phyloP scores from a whole-genome alignment of 163 green algal species.

The Scenedesmus sp. region DNA sequence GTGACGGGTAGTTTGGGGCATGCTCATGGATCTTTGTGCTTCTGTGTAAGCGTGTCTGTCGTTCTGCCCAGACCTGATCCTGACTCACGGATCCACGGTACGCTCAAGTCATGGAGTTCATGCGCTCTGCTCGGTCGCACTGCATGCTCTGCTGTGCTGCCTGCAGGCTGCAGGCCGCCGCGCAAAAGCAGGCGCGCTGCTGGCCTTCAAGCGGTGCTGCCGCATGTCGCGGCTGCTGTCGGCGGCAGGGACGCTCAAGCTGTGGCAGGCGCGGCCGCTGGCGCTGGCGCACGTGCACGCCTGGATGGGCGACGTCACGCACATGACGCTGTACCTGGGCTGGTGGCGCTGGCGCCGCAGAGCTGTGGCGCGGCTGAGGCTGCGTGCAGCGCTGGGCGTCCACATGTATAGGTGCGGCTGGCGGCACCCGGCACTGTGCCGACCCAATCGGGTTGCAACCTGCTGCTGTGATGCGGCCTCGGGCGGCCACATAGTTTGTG shows the following conservation, averaged over 20 bases:
- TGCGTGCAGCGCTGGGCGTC: slow-evolving; percentile 56
- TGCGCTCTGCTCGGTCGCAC: not conserved
- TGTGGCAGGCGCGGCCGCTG: slow-evolving; percentile 58
- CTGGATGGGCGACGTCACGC: slow-evolving; percentile 53
- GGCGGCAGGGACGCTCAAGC: slow-evolving; percentile 53
- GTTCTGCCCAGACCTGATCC: too few species aligned
- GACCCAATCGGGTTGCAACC: not conserved
- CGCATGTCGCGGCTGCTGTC: slow-evolving; percentile 58
- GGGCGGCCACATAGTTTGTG: too few species aligned
- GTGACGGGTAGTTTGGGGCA: too few species aligned
- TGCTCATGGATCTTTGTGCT: too few species aligned
- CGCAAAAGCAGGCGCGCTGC: not conserved
- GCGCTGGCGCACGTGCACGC: slow-evolving; percentile 54
- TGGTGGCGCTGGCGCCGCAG: slow-evolving; percentile 62
- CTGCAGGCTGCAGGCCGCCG: slow-evolving; percentile 27
- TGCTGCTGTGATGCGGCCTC: too few species aligned
- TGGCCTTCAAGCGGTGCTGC: slow-evolving; percentile 1
- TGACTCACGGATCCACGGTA: not conserved
- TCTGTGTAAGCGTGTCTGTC: too few species aligned
- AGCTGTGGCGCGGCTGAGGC: slow-evolving; percentile 59
- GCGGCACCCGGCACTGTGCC: not conserved
- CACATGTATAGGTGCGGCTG: slow-evolving; percentile 58
- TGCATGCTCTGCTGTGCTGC: not conserved
- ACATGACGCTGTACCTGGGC: slow-evolving; percentile 63
- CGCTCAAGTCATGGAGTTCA: not conserved